Base-by-base conservation (phyloP, 495 filamentous ascomycete genomes). In the Aspergillus biplanus region DNA sequence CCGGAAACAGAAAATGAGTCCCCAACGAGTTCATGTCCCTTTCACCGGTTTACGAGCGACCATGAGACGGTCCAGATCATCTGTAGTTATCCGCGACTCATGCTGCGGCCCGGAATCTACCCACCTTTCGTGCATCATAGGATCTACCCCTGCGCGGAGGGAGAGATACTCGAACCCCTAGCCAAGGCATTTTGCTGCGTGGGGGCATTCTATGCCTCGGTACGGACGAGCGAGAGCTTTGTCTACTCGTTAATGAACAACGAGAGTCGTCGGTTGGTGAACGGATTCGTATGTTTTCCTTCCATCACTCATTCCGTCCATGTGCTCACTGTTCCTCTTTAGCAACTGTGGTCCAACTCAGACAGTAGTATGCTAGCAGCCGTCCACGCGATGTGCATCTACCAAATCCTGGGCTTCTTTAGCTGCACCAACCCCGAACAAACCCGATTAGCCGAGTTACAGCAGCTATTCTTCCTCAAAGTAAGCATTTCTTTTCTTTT, bases 161-260 rank as follows among this genome's bases (percentile, higher is more conserved):
- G 56, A 9, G 56, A 58, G 27, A 47, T 58, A 18, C 42, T 48
- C 0, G 56, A 58, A 48, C 56, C 56, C 8, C 21, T 58, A 0
- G 56, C 56, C 2, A 58, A 58, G 27, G 56, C 56, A 58, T 58
- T 58, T 32, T 58, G 56, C 39, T 58, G 56, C 42, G 39, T 58
- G 2, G 56, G 56, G 4, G 56, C 56, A 32, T 58, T 58, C 42
- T 58, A 58, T 16, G 56, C 56, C 16, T 58, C 56, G 6, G 56
- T 58, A 1, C 37, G 39, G 37, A 58, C 56, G 7, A 58, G 56
- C 15, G 56, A 58, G 56, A 46, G 56, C 21, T 58, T 58, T 21
- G 56, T 48, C 37, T 58, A 58, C 37, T 31, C 37, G 2, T 39
- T 58, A 13, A 58, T 58, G 56, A 58, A 58, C 16, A 48, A 58